Evolutionary conservation across 139 green algal species (phyloP), one percentile per base, ranked within the genome.

Genomic region (Coelastrella sp.): DNA sequence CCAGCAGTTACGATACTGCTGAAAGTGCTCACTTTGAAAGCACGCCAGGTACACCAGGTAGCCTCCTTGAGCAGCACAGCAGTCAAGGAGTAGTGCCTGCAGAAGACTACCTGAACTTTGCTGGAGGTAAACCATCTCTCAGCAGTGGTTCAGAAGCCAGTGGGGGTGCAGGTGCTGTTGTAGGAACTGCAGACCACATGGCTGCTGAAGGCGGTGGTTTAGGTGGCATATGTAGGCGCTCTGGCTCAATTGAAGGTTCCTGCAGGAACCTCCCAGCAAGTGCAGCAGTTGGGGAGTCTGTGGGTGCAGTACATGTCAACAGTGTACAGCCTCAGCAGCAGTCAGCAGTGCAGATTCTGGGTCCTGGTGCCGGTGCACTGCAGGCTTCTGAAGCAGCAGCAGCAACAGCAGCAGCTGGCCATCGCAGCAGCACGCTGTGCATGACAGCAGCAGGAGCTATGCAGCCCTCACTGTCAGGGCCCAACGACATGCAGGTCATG

Each of bases 1-100:
- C 53, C 25, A 82, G 75, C 53, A 71, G 53, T 45, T 82, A 82
- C 17, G 75, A 57, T 60, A 71, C 75, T 34, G 75, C 75, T 34
- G 75, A 69, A 5, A 82, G 75, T 23, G 40, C 75, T 15, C 75
- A 82, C 75, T 82, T 34, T 59, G 75, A 82, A 43, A 82, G 75
- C 75, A 72, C 53, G 40, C 75, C 75, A 23, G 75, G 75, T 23
- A 82, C 75, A 21, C 75, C 75, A 37, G 53, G 53, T 21, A 43
- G 53, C 4, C 43, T 45, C 17, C 45, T 43, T 41, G 72, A 77
- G 43, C 72, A 79, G 72, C 72, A 79, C 43, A 37, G 27, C 23
- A 77, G 68, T 19, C 68, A 59, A 27, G 68, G 68, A 27, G 53
- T 21, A 32, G 53, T 27, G 38, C 2, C 45, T 27, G 45, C 5